Evolutionary conservation across 23 red algal genomes (phyloP), one percentile per base, ranked within the genome.

Genomic region (Gracilaria domingensis): DNA sequence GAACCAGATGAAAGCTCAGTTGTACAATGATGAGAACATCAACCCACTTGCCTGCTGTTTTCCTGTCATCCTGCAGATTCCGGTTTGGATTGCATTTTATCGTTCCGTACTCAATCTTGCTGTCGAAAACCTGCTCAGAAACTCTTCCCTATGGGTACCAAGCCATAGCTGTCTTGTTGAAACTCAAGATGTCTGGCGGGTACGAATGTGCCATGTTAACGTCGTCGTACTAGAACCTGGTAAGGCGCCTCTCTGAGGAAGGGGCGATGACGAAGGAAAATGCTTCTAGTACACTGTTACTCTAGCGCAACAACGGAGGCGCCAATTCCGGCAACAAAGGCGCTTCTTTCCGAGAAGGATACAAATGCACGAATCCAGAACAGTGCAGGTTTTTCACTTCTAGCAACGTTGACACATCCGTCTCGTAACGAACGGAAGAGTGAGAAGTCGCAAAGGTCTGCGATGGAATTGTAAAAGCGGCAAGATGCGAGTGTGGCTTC

Each of bases 11-110:
- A 96, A 81, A 35, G 97, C 97, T 2, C 76, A 95, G 54, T 45
- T 99, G 50, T 99, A 99, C 85, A 88, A 96, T 53, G 91, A 96
- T 48, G 91, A 95, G 59, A 50, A 95, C 23, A 84, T 99, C 39
- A 99, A 99, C 60, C 97, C 97, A 37, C 86, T 99, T 20, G 94
- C 97, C 30, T 93, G 97, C 51, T 95, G 90, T 39, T 69, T 99
- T 12, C 97, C 97, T 20, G 97, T 99, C 17, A 69, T 99, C 13
- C 85, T 85, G 17, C 97, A 99, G 76, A 88, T 96, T 24, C 97
- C 97, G 20, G 86, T 99, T 7, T 99, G 94, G 94, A 99, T 99
- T 67, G 94, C 93, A 21, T 79, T 99, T 62, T 99, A 99, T 49
- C 91, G 97, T 32, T 93, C 97, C n/a, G 71, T 99, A 75, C 89